phyloP scores from a whole-genome alignment of 1,284 basidiomycete genomes.

The Lignosus rhinocerotis region DNA sequence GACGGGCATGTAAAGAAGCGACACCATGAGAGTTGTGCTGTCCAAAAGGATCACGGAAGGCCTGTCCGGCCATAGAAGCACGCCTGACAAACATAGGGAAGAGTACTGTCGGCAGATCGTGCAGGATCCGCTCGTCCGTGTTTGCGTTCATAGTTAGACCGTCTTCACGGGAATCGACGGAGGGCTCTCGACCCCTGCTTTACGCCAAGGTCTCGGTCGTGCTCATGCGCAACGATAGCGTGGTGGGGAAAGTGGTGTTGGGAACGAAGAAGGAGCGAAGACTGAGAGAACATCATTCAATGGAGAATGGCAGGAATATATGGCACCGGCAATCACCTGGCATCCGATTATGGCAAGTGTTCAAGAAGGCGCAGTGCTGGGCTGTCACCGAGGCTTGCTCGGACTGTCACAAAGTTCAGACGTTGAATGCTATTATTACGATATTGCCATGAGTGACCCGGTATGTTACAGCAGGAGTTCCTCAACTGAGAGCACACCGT shows the following conservation, averaged over 20 bases:
- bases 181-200: not conserved
- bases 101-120: not conserved
- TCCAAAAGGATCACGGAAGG: not conserved
- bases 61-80: conserved; percentile 7
- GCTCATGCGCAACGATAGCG: too few species aligned
- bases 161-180: not conserved
- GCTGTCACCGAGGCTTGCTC: too few species aligned
- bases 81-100: not conserved
- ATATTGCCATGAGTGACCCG: not conserved
- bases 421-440: not conserved
- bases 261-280: too few species aligned
- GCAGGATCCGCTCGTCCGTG: not conserved
- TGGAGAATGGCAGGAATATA: not conserved
- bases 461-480: not conserved
- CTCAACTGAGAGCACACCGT: not conserved
- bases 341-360: not conserved
- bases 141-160: not conserved
- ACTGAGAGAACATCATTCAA: too few species aligned
- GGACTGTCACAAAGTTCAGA: not conserved
- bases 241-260: too few species aligned
- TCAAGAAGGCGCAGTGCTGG: not conserved
- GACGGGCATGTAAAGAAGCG: conserved; percentile 12
- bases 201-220: not conserved
- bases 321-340: not conserved
- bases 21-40: not conserved